These are phyloP conservation scores for Astragalus membranaceus DNA, from an alignment of 306 rosid genomes.

Conservation along the genomic window DNA sequence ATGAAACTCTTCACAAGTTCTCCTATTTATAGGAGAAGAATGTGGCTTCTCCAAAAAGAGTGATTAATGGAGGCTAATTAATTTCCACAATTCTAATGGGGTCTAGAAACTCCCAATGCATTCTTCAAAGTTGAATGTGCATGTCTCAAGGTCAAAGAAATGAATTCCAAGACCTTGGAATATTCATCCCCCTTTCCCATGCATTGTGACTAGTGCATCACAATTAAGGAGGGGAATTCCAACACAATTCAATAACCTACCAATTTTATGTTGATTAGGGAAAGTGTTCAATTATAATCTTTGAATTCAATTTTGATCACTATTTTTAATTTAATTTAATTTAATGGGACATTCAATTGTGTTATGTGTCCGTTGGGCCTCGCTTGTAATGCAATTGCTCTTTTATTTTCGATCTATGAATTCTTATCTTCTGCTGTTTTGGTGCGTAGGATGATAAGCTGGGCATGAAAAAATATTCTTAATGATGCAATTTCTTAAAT, in stretches of 20 bases:
- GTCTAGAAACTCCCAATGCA: too few relatives aligned
- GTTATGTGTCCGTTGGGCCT: background rate
- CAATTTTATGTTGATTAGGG: background rate
- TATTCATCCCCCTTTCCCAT: too few relatives aligned
- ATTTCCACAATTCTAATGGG: too few relatives aligned
- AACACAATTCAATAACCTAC: background rate
- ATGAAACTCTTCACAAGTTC: too few relatives aligned
- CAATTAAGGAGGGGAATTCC: too few relatives aligned
- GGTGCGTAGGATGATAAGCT: background rate
- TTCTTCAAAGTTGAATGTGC: too few relatives aligned
- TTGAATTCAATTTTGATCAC: background rate
- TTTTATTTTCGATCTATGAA: background rate
- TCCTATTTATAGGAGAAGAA: too few relatives aligned
- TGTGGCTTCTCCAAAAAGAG: too few relatives aligned
- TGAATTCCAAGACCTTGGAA: too few relatives aligned
- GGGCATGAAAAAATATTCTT: background rate
- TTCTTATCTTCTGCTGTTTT: background rate
- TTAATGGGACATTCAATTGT: background rate
- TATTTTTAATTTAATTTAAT: background rate
- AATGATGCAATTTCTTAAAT: background rate
- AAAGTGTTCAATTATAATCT: background rate
- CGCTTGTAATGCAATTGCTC: background rate
- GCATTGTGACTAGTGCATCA: too few relatives aligned
- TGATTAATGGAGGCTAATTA: too few relatives aligned
- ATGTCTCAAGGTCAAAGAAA: too few relatives aligned